Base-by-base conservation (phyloP, 495 filamentous ascomycete genomes). In the Penicillium lividum region DNA sequence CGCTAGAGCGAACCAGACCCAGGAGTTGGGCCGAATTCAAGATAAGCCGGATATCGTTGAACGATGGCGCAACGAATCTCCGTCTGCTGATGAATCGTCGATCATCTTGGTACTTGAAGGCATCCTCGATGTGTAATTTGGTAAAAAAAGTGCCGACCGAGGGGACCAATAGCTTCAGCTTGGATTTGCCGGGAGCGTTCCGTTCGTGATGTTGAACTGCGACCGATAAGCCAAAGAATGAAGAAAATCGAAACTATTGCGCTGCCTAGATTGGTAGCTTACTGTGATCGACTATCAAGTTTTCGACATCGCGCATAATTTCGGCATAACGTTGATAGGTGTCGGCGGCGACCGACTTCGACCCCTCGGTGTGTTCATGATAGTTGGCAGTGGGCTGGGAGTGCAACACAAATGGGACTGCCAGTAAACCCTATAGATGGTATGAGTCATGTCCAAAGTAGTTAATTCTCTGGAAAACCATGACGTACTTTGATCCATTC, bases 321-420 rank as follows among this genome's bases (percentile, higher is more conserved):
- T 99, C 93, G 54, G 88, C 88, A 79, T 98, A 98, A 42, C 94
- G 86, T 22, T 86, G 80, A 61, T 94, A 90, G 8, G 83, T 77
- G 46, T 89, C 82, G 36, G 74, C 82, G 36, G 82, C 80, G 61
- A 80, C 81, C 28, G 80, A 78, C 27, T 82, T 73, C 34, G 81
- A 65, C 13, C 66, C 67, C 48, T 71, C 71, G 53, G 73, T 69
- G 36, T 76, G 67, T 49, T 77, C 73, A 49, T 90, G 84, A 59
- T 89, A 91, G 31, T 90, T 81, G 15, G 90, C 89, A 1, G 91
- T 93, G 7, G 95, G 95, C 71, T 97, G 92, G 10, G 92, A 97
- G 70, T 96, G 92, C 48, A 99, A 84, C 50, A 99, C 93, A 68
- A 99, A 99, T 0, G 95, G 95, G 0, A 98, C 93, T 1, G 95